Evolutionary conservation across 495 filamentous ascomycete species (phyloP).

Genomic region (Neurospora sp.): DNA sequence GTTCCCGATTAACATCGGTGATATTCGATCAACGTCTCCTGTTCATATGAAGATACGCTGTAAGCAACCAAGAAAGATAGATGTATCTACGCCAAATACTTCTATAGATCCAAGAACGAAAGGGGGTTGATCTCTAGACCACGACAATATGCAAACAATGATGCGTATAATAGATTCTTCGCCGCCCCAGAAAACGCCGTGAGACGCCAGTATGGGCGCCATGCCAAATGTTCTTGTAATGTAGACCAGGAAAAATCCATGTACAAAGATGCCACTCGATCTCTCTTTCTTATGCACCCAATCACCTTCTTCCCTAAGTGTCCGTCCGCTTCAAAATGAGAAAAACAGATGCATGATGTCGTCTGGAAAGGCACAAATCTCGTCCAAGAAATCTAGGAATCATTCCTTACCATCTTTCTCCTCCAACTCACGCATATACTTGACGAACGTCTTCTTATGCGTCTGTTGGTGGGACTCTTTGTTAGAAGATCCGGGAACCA

Average conservation of each 20-base stretch:
- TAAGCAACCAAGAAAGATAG: neutral
- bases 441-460: constrained; percentile 96
- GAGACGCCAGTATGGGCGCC: neutral
- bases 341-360: neutral
- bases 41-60: neutral
- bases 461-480: constrained; percentile 29
- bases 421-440: constrained; percentile 78
- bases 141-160: neutral
- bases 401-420: constrained; percentile 36
- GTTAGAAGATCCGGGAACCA: constrained; percentile 11
- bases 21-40: neutral
- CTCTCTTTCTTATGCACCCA: neutral
- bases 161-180: neutral
- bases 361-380: neutral
- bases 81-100: neutral
- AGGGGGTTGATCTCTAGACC: neutral
- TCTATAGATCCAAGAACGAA: neutral
- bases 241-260: neutral
- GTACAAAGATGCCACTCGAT: neutral
- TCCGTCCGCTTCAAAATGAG: neutral
- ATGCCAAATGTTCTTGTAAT: neutral
- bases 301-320: neutral
- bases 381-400: neutral
- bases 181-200: neutral
- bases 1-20: neutral